phyloP scores from a whole-genome alignment of 352 stramenopile species.

The Phytopythium litorale region DNA sequence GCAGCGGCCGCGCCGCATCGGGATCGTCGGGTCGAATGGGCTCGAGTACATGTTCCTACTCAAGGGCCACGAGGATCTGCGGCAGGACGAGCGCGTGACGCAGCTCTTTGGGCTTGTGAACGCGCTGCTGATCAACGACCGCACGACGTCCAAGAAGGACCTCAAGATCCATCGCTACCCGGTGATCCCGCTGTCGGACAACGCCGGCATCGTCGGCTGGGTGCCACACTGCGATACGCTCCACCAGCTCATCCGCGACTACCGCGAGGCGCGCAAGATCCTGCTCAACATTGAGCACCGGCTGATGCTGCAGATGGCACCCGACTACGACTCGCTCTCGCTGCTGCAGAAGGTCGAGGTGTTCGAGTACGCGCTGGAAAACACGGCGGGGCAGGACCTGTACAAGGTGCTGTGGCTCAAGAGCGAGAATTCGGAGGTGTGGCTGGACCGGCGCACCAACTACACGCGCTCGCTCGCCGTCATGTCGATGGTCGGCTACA shows the following conservation, averaged over 20 bases:
- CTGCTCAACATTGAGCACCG: conserved; percentile 94
- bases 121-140: conserved; percentile 95
- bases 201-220: conserved; percentile 98
- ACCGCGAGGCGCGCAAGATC: conserved; percentile 89
- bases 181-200: conserved; percentile 98
- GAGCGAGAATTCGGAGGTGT: conserved; percentile 97
- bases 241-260: conserved; percentile 96
- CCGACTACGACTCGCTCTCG: conserved; percentile 95
- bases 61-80: conserved; percentile 99
- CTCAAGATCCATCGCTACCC: conserved; percentile 97
- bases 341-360: conserved; percentile 99
- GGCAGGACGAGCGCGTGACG: conserved; percentile 99
- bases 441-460: conserved; percentile 96
- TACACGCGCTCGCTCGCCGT: conserved; percentile 97
- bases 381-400: conserved; percentile 95
- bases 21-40: conserved; percentile 95
- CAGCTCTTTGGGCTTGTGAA: conserved; percentile 99
- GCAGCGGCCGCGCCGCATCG: conserved; percentile 95
- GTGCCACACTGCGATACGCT: conserved; percentile 98
- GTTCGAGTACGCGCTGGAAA: conserved; percentile 92
- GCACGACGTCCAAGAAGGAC: conserved; percentile 95
- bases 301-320: conserved; percentile 83
- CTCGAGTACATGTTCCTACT: conserved; percentile 99
- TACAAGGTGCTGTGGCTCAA: conserved; percentile 97
- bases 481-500: conserved; percentile 99